Base-by-base conservation (phyloP, 148 eudicot genomes). In the Dysphania ambrosioides region DNA sequence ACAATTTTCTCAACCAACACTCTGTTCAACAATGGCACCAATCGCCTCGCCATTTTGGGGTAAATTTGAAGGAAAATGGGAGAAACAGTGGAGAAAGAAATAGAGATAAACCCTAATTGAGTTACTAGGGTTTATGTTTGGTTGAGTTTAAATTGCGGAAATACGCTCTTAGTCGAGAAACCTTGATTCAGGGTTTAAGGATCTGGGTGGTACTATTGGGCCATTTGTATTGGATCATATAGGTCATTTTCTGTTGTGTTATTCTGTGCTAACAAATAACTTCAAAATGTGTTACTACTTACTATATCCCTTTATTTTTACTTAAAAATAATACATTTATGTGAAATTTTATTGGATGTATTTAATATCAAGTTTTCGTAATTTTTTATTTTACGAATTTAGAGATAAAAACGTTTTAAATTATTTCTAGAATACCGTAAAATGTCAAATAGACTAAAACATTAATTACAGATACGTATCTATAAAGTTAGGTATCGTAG, bases 1-100 rank as follows among this genome's bases (percentile, higher is more conserved):
- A 82, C 73, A 72, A 85, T 74, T 35, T 82, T 85, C 85, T 85
- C 87, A 2, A 85, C 79, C 72, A 85, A 76, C 71, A 85, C 83
- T 21, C 87, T 68, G 62, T 85, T 85, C 68, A 85, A 72, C 71
- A 82, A 72, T 47, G 87, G 87, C 30, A 85, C 56, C 72, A 85
- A 71, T 29, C 85, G 79, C 68, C 75, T 85, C 69, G 87, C 83
- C 87, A 84, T 84, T 76, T 68, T 24, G 30, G 23, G 0, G 26
- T 3, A 5, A n/a, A 31, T 34, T 4, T n/a, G n/a, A 27, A 67
- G 51, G 23, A 21, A 24, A n/a, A 2, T 6, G 32, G 24, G 16
- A 29, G 26, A 16, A 11, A 29, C n/a, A 18, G 16, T 5, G 5
- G 32, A n/a, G 0, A 8, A 0, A 4, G 65, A 64, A 59, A 41